Base-by-base conservation (phyloP, 176 grass and related monocot species). In the Carex littledalei region DNA sequence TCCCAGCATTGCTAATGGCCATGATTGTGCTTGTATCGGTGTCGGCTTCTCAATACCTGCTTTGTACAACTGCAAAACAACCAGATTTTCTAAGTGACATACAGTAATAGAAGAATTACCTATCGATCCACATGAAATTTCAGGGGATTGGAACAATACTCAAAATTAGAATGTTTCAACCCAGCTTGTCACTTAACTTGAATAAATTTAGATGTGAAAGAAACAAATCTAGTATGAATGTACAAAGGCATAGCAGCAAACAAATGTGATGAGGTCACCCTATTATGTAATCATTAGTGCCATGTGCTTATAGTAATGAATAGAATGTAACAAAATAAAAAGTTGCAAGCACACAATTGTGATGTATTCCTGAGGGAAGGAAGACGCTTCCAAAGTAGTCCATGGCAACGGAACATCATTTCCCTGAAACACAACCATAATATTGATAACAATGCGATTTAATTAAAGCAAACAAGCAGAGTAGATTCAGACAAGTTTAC, bases 21-120 rank as follows among this genome's bases (percentile, higher is more conserved):
- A 97, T 58, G 92, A 92, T 22, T 92, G 92, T 66, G 94, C 90
- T 86, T 97, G 94, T 55, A 97, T 94, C 77, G 92, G 92, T 78
- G 92, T 94, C 18, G 92, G 94, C 61, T 79, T 53, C 20, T 85
- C 81, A 45, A 97, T 94, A 22, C 94, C 94, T 31, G 88, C 94
- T 85, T 89, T 79, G 60, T 86, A 81, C 64, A 97, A 43, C 94
- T 97, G 75, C 8, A 87, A 67, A 79, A 68, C 87, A 37, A 62
- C 24, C 71, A 72, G 52, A 12, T 73, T 83, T 17, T n/a, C 77
- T 41, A 53, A 57, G 77, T 15, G 58, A 85, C 17, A 29, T 17
- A 84, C 68, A 87, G 24, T 45, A 13, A 86, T 56, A 35, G 8
- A 21, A 61, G 1, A 49, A 39, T 17, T 52, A 80, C 32, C 34